phyloP scores from a whole-genome alignment of 208 protist species.

The Plasmodiophora brassicae region DNA sequence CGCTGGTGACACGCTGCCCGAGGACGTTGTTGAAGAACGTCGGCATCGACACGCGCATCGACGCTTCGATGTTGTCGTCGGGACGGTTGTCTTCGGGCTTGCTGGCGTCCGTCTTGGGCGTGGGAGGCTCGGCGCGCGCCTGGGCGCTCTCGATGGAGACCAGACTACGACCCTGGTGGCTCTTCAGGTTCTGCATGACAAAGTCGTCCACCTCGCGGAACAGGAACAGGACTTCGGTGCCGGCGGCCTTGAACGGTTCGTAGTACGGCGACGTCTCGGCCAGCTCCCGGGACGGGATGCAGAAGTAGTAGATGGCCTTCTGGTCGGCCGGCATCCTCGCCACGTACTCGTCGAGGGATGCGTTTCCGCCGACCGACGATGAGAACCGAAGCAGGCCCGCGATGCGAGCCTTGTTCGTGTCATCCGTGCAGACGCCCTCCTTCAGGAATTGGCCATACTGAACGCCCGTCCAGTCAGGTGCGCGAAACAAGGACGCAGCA shows the following conservation, averaged over 20 bases:
- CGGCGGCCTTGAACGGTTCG: constrained; percentile 87
- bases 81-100: background rate
- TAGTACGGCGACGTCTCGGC: constrained; percentile 87
- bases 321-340: constrained; percentile 64
- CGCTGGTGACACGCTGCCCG: background rate
- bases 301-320: background rate
- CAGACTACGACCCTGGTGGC: constrained; percentile 83
- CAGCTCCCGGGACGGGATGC: constrained; percentile 65
- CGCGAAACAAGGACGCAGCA: too few species aligned
- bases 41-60: background rate
- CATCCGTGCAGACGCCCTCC: constrained; percentile 88
- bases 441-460: constrained; percentile 75
- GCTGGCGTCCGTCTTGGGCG: background rate
- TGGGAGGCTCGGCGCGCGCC: background rate
- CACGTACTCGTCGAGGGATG: constrained; percentile 89
- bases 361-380: constrained; percentile 58
- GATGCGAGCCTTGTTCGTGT: constrained; percentile 74
- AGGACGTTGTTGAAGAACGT: background rate
- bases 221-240: constrained; percentile 72
- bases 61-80: background rate
- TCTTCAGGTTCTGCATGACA: constrained; percentile 84
- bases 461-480: background rate
- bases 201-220: constrained; percentile 87
- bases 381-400: constrained; percentile 85
- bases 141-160: constrained; percentile 46